These are phyloP conservation scores for Oryza glaberrima DNA, from an alignment of 176 grass and related monocot species.

Conservation along the genomic window DNA sequence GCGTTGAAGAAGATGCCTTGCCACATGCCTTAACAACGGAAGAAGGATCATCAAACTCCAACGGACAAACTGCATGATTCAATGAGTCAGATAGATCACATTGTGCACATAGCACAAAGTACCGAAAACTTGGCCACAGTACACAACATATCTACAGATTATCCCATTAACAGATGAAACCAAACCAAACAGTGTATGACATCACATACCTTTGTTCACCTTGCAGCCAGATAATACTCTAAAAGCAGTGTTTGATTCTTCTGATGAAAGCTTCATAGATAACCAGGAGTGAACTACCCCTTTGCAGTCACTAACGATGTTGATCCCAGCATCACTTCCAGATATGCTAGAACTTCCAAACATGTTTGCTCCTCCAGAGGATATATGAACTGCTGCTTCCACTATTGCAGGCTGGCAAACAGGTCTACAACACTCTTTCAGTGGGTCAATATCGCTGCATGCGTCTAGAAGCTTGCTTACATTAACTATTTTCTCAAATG, in stretches of 20 bases:
- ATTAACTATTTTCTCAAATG: slow-evolving; percentile 89
- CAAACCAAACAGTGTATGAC: slow-evolving; percentile 21
- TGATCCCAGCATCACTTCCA: slow-evolving; percentile 62
- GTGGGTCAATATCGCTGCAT: slow-evolving; percentile 79
- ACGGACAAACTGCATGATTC: slow-evolving; percentile 74
- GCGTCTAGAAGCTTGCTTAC: slow-evolving; percentile 84
- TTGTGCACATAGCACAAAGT: not conserved
- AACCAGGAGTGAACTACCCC: slow-evolving; percentile 92
- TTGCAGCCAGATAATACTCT: slow-evolving; percentile 93
- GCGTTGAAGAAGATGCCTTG: slow-evolving; percentile 58
- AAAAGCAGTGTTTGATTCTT: slow-evolving; percentile 74
- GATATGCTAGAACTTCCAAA: slow-evolving; percentile 73
- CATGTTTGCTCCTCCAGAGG: slow-evolving; percentile 61
- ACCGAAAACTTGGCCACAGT: not conserved
- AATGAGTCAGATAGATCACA: slow-evolving; percentile 29
- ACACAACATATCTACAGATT: not conserved
- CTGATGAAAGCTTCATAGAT: slow-evolving; percentile 75
- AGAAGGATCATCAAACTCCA: slow-evolving; percentile 87
- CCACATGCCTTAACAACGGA: slow-evolving; percentile 76
- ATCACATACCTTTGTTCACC: slow-evolving; percentile 88
- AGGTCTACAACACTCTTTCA: slow-evolving; percentile 95
- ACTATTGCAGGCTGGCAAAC: slow-evolving; percentile 90
- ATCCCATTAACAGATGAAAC: slow-evolving; percentile 9
- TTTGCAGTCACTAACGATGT: slow-evolving; percentile 90
- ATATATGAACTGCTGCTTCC: slow-evolving; percentile 85